phyloP scores from a whole-genome alignment of 2,329 filamentous ascomycete species.

The Aspergillus terreus region DNA sequence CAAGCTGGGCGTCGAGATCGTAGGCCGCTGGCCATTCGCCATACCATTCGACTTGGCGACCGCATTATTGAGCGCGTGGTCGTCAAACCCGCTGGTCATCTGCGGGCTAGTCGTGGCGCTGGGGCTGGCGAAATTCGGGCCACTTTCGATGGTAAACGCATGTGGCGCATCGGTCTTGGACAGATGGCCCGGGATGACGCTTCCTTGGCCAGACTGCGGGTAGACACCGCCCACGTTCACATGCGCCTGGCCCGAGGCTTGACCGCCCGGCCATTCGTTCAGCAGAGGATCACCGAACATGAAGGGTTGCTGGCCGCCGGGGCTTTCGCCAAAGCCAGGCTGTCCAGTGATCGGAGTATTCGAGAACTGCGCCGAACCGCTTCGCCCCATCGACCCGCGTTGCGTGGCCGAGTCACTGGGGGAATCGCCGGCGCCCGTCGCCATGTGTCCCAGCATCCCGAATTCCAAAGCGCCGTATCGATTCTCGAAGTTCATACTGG shows the following conservation, averaged over 20 bases:
- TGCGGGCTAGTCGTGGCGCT: conserved; percentile 55
- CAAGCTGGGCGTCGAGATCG: conserved; percentile 42
- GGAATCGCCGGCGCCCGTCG: conserved; percentile 79
- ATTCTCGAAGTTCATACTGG: conserved; percentile 91
- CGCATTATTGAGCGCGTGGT: conserved; percentile 27
- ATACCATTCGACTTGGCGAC: conserved; percentile 26
- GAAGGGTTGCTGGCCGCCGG: conserved; percentile 41
- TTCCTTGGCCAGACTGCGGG: conserved; percentile 26
- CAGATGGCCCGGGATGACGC: conserved; percentile 40
- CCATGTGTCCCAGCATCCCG: conserved; percentile 94
- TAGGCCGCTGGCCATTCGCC: conserved; percentile 32
- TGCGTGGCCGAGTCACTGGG: conserved; percentile 59
- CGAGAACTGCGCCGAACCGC: conserved; percentile 39
- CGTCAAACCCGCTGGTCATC: conserved; percentile 42
- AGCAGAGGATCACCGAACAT: conserved; percentile 45
- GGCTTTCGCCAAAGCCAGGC: conserved; percentile 44
- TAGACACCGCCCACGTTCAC: conserved; percentile 36
- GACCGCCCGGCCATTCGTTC: conserved; percentile 43
- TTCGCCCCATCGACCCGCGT: conserved; percentile 44
- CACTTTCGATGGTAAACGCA: conserved; percentile 61
- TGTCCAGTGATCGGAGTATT: conserved; percentile 29
- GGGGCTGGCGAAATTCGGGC: conserved; percentile 55
- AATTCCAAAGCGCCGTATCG: conserved; percentile 96
- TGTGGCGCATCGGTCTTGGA: conserved; percentile 46
- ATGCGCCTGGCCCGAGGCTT: conserved; percentile 29